Percentiles rank a stretch among this genome's conserved stretches.
phyloP scores from a whole-genome alignment of 2,329 filamentous ascomycete genomes.

The Aspergillus sergii region DNA sequence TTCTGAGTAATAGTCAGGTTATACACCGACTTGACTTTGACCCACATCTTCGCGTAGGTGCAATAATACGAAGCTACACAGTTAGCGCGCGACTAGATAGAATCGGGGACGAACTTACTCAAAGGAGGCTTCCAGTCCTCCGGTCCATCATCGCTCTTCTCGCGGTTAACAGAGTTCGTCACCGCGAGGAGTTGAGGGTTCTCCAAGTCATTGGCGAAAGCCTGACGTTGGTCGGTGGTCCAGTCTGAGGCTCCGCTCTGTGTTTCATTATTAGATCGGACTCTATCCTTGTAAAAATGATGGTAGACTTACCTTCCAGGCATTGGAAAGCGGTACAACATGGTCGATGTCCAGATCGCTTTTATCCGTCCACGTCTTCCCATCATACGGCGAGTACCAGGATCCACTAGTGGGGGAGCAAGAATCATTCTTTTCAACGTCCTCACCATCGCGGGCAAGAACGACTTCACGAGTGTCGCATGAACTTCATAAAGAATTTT shows the following conservation, averaged over 20 bases:
- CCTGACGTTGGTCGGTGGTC: slow-evolving; percentile 67
- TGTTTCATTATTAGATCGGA: neutral
- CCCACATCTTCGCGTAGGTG: slow-evolving; percentile 75
- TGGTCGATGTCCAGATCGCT: slow-evolving; percentile 81
- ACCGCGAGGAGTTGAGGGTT: slow-evolving; percentile 79
- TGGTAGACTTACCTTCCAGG: slow-evolving; percentile 64
- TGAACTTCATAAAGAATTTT: slow-evolving; percentile 41
- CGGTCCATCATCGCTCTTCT: slow-evolving; percentile 73
- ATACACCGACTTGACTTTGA: slow-evolving; percentile 77
- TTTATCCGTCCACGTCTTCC: slow-evolving; percentile 67
- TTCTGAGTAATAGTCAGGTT: slow-evolving; percentile 67
- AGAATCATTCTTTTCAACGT: slow-evolving; percentile 59
- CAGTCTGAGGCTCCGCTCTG: slow-evolving; percentile 67
- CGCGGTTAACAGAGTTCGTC: slow-evolving; percentile 73
- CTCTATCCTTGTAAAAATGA: neutral
- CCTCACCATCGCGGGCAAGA: slow-evolving; percentile 70
- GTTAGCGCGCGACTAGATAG: slow-evolving; percentile 13
- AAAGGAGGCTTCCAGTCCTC: slow-evolving; percentile 76
- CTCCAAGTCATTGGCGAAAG: slow-evolving; percentile 76
- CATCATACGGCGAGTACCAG: slow-evolving; percentile 76
- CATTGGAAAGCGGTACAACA: slow-evolving; percentile 77
- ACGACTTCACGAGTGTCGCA: slow-evolving; percentile 77
- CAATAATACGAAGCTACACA: slow-evolving; percentile 66
- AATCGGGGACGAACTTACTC: slow-evolving; percentile 39
- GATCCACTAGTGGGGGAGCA: slow-evolving; percentile 68